phyloP scores from a whole-genome alignment of 768 basidiomycete species.

The Rhizopogon vinicolor region DNA sequence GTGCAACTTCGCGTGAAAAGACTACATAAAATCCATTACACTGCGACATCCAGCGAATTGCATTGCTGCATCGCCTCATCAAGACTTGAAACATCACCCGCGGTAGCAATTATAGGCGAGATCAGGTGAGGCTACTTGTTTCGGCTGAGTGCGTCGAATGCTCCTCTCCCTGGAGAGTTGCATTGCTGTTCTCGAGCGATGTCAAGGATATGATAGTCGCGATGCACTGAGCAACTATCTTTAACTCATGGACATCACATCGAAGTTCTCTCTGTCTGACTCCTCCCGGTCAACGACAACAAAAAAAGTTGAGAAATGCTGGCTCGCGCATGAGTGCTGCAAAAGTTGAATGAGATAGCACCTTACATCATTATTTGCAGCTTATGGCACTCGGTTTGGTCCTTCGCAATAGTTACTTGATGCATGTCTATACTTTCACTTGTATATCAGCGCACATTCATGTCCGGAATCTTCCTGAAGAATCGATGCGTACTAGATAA shows the following conservation, averaged over 20 bases:
- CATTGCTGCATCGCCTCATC: constrained; percentile 17
- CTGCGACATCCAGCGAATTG: constrained; percentile 15
- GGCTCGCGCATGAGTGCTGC: constrained; percentile 21
- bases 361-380: too few relatives aligned
- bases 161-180: not conserved
- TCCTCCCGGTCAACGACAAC: constrained; percentile 15
- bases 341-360: constrained; percentile 9
- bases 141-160: not conserved
- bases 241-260: not conserved
- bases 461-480: too few relatives aligned
- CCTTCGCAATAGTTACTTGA: not conserved
- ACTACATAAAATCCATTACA: constrained; percentile 19
- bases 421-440: not conserved
- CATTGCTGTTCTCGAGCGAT: not conserved
- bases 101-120: constrained; percentile 9
- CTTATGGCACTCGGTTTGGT: not conserved
- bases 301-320: not conserved
- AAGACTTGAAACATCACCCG: constrained; percentile 6
- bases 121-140: constrained; percentile 11
- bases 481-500: not conserved
- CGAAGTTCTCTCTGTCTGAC: not conserved
- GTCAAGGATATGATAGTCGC: not conserved
- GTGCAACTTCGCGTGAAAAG: constrained; percentile 10
- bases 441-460: too few relatives aligned
- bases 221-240: not conserved